These are phyloP conservation scores for Calocybe cyanea DNA, from an alignment of 768 basidiomycete genomes.

Conservation along the genomic window DNA sequence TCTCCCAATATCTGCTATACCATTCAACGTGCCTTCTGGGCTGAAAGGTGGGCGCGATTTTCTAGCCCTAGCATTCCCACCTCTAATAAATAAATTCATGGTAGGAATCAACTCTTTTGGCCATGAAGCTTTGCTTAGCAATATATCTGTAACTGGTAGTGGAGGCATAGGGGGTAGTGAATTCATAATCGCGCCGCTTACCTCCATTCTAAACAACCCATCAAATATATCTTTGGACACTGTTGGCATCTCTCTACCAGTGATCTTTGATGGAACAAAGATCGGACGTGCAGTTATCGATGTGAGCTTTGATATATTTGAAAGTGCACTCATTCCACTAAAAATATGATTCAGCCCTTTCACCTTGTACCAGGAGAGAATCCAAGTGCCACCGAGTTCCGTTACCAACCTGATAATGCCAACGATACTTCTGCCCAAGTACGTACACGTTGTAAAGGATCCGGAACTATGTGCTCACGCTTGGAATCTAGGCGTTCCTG, in stretches of 20 bases:
- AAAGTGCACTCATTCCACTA: not conserved
- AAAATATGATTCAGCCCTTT: slow-evolving; percentile 38
- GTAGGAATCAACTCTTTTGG: slow-evolving; percentile 61
- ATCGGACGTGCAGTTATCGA: slow-evolving; percentile 59
- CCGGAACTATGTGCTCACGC: not conserved
- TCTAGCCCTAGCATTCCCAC: not conserved
- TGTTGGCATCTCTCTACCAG: slow-evolving; percentile 53
- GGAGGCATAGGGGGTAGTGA: slow-evolving; percentile 59
- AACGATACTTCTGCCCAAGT: slow-evolving; percentile 65
- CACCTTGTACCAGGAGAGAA: slow-evolving; percentile 58
- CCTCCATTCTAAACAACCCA: slow-evolving; percentile 57
- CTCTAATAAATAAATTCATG: not conserved
- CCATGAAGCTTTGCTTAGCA: slow-evolving; percentile 43
- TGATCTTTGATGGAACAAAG: slow-evolving; percentile 48
- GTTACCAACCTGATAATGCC: slow-evolving; percentile 59
- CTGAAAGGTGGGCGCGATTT: slow-evolving; percentile 40
- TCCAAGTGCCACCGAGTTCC: slow-evolving; percentile 54
- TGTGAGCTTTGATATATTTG: slow-evolving; percentile 30
- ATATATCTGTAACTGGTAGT: slow-evolving; percentile 61
- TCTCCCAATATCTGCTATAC: slow-evolving; percentile 60
- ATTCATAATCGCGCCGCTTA: slow-evolving; percentile 56
- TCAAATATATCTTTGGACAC: slow-evolving; percentile 65
- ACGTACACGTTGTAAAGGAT: not conserved
- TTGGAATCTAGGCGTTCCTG: slow-evolving; percentile 44
- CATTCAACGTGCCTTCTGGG: slow-evolving; percentile 55